Evolutionary conservation across 2,329 filamentous ascomycete genomes (phyloP).

Genomic region (Rhinocladiella mackenziei): DNA sequence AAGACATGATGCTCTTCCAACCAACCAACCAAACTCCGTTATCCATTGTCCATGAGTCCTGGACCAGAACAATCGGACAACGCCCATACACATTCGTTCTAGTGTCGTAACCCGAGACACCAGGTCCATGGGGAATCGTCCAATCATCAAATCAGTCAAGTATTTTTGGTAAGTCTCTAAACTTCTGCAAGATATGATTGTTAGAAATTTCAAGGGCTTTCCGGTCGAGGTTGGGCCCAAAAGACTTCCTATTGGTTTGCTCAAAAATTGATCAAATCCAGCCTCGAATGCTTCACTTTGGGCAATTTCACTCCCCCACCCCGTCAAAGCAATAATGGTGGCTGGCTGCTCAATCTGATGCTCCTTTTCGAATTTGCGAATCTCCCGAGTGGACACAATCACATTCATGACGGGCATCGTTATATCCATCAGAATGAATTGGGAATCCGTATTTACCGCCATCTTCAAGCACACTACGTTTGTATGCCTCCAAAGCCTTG

Average conservation of each 20-base stretch:
- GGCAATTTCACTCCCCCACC: constrained; percentile 40
- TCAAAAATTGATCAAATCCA: constrained; percentile 46
- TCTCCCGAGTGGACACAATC: constrained; percentile 46
- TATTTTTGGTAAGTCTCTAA: constrained; percentile 19
- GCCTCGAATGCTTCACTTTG: constrained; percentile 42
- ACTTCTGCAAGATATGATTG: constrained; percentile 12
- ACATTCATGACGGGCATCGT: constrained; percentile 49
- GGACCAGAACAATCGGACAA: no score
- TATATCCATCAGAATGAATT: constrained; percentile 49
- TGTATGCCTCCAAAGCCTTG: constrained; percentile 40
- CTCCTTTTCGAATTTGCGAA: constrained; percentile 41
- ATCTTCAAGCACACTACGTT: constrained; percentile 27
- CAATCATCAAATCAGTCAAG: constrained; percentile 7
- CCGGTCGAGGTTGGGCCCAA: background rate
- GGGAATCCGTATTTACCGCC: constrained; percentile 37
- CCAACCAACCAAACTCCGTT: no score
- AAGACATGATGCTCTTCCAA: no score
- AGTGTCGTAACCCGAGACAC: no score
- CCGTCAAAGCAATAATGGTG: constrained; percentile 46
- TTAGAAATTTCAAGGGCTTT: constrained; percentile 1
- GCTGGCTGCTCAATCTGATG: constrained; percentile 33
- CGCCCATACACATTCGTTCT: no score
- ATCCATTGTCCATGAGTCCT: no score
- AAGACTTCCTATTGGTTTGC: constrained; percentile 40
- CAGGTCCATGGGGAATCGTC: no score